phyloP scores from a whole-genome alignment of 2,329 filamentous ascomycete species.

The Penicillium sp. region DNA sequence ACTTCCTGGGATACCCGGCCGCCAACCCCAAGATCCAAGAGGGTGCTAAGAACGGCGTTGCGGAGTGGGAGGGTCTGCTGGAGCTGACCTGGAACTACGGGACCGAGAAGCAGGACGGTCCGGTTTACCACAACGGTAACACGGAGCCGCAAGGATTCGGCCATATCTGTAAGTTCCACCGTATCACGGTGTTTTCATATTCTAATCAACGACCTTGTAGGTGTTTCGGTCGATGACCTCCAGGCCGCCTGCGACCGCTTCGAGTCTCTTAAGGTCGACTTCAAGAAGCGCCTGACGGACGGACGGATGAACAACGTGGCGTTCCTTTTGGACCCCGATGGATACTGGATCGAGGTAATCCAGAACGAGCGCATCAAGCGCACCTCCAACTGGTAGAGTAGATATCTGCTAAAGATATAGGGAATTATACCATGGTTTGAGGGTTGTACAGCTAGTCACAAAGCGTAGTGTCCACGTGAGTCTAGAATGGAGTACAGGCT shows the following conservation, averaged over 20 bases:
- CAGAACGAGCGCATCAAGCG: slow-evolving; percentile 60
- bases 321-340: slow-evolving; percentile 83
- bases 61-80: slow-evolving; percentile 73
- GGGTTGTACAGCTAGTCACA: background rate
- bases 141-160: slow-evolving; percentile 88
- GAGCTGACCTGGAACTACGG: slow-evolving; percentile 83
- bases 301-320: slow-evolving; percentile 90
- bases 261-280: slow-evolving; percentile 73
- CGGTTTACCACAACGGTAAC: slow-evolving; percentile 93
- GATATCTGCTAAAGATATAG: too few species aligned
- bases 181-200: background rate
- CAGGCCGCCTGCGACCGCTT: slow-evolving; percentile 82
- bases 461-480: background rate
- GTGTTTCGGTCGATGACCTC: slow-evolving; percentile 79
- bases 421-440: too few species aligned
- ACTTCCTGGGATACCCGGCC: slow-evolving; percentile 79
- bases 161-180: slow-evolving; percentile 67
- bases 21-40: slow-evolving; percentile 51
- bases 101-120: slow-evolving; percentile 69
- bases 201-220: slow-evolving; percentile 37
- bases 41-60: slow-evolving; percentile 52
- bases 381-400: slow-evolving; percentile 37
- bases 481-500: slow-evolving; percentile 6
- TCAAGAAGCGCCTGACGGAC: slow-evolving; percentile 94
- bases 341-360: slow-evolving; percentile 71